These are phyloP conservation scores for Gossypium schwendimanii DNA, from an alignment of 441 rosid species.

Conservation along the genomic window DNA sequence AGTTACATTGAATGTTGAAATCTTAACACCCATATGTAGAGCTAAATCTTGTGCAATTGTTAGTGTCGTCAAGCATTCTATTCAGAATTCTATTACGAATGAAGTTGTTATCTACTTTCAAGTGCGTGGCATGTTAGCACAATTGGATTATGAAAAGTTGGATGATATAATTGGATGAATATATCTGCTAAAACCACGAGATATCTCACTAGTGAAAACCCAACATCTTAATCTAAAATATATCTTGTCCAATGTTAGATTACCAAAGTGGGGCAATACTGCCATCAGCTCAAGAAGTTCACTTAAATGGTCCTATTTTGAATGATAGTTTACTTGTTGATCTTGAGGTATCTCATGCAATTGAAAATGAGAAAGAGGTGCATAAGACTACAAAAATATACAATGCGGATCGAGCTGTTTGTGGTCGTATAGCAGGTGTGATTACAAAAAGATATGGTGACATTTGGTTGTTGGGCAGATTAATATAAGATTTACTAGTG, in stretches of 20 bases:
- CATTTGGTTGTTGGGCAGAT: conserved; percentile 91
- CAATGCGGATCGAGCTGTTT: conserved; percentile 87
- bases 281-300: conserved; percentile 80
- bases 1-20: background rate
- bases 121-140: conserved; percentile 92
- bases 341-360: conserved; percentile 75
- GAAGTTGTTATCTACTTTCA: conserved; percentile 13
- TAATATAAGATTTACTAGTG: conserved; percentile 75
- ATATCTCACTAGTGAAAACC: conserved; percentile 87
- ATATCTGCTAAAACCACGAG: conserved; percentile 64
- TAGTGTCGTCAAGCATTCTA: background rate
- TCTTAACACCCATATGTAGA: background rate
- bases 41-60: background rate
- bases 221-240: conserved; percentile 89
- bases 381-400: conserved; percentile 61
- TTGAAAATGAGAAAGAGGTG: conserved; percentile 72
- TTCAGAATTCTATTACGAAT: background rate
- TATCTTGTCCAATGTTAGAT: conserved; percentile 63
- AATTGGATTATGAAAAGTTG: conserved; percentile 74
- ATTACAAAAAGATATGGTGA: conserved; percentile 89
- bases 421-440: conserved; percentile 84
- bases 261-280: conserved; percentile 81
- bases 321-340: conserved; percentile 76
- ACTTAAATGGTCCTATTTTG: conserved; percentile 73
- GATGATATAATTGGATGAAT: conserved; percentile 87